Conservation (phyloP, 2,329 filamentous ascomycete species). For the Phyllosticta citribraziliensis region DNA sequence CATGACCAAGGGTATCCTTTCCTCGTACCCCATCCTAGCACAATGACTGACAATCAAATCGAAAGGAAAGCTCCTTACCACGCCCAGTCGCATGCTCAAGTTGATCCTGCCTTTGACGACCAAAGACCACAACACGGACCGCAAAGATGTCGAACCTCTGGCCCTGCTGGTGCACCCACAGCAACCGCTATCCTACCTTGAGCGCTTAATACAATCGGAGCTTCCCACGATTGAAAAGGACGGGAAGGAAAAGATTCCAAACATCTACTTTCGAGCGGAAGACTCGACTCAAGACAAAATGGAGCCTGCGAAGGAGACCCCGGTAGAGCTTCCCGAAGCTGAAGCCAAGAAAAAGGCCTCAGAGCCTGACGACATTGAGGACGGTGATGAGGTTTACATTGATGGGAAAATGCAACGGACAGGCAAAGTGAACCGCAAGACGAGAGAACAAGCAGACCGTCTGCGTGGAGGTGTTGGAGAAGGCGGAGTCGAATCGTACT, state of each 20-base stretch:
- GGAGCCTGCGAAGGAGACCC: constrained; percentile 20
- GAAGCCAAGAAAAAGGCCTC: constrained; percentile 20
- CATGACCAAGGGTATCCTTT: constrained; percentile 53
- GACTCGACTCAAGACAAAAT: constrained; percentile 55
- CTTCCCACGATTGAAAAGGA: constrained; percentile 56
- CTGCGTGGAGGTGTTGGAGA: constrained; percentile 42
- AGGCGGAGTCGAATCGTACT: constrained; percentile 59
- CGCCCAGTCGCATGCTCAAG: constrained; percentile 70
- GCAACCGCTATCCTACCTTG: constrained; percentile 83
- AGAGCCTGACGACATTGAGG: constrained; percentile 28
- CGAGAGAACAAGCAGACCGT: constrained; percentile 18
- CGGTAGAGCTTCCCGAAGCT: constrained; percentile 18
- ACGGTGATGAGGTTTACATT: constrained; percentile 41
- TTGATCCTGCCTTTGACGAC: constrained; percentile 66
- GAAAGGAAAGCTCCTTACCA: constrained; percentile 58
- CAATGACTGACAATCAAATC: not conserved
- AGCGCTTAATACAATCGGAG: constrained; percentile 81
- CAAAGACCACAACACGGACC: constrained; percentile 47
- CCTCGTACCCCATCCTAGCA: not conserved
- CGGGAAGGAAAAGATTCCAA: constrained; percentile 60
- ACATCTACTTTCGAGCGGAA: constrained; percentile 70
- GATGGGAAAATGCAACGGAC: constrained; percentile 39
- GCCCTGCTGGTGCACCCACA: constrained; percentile 81
- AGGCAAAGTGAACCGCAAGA: constrained; percentile 27
- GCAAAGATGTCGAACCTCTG: constrained; percentile 69